Conservation (phyloP, 345 rosid genomes). For the Capsella bursapastoris region DNA sequence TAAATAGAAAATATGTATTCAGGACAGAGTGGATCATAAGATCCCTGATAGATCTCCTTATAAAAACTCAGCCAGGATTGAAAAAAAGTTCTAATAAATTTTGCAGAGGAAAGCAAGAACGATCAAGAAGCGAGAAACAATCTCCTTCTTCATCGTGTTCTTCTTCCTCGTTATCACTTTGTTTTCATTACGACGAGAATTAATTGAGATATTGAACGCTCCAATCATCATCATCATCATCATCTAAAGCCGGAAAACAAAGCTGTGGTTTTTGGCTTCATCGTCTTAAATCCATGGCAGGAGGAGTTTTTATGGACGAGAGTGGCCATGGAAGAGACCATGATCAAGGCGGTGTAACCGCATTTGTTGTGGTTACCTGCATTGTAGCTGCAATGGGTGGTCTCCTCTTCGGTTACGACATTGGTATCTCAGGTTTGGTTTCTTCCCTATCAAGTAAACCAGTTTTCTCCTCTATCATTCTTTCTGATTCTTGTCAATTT, state of each 20-base stretch:
- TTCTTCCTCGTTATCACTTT: background rate
- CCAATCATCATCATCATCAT: background rate
- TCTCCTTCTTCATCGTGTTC: background rate
- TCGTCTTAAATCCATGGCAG: slow-evolving; percentile 19
- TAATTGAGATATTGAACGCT: slow-evolving; percentile 1
- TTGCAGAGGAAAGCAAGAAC: background rate
- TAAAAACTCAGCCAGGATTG: slow-evolving; percentile 19
- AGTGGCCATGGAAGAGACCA: slow-evolving; percentile 1
- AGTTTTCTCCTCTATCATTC: background rate
- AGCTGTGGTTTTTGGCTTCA: background rate
- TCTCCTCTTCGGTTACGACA: slow-evolving; percentile 54
- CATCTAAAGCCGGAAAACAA: slow-evolving; percentile 16
- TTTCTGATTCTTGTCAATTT: background rate
- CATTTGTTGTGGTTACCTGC: slow-evolving; percentile 37
- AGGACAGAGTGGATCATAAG: background rate
- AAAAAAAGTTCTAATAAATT: background rate
- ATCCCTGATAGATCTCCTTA: background rate
- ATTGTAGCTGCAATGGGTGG: slow-evolving; percentile 52
- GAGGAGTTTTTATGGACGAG: slow-evolving; percentile 12
- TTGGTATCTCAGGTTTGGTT: slow-evolving; percentile 54
- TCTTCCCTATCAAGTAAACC: slow-evolving; percentile 6
- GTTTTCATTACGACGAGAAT: background rate
- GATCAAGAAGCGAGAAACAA: slow-evolving; percentile 25
- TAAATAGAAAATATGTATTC: slow-evolving; percentile 4
- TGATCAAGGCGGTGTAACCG: slow-evolving; percentile 16